Percentiles rank a stretch among this genome's conserved stretches.
Evolutionary conservation across 2,329 filamentous ascomycete species (phyloP).

Genomic region (Fusarium transvaalense): DNA sequence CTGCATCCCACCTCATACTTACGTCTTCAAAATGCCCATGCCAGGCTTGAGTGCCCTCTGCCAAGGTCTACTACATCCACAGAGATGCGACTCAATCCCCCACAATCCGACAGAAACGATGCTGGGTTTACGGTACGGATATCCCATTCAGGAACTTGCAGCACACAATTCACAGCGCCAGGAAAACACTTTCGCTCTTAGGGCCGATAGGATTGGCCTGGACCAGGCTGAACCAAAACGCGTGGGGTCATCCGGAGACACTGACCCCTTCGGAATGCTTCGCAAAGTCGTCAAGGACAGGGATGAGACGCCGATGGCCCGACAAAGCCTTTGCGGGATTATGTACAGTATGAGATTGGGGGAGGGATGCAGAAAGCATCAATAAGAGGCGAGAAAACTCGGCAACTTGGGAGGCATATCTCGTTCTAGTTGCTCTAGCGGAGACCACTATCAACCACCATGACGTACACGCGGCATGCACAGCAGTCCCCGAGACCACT

Average conservation of each 20-base stretch:
- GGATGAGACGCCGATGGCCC: constrained; percentile 35
- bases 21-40: constrained; percentile 11
- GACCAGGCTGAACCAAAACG: constrained; percentile 15
- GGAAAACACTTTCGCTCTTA: constrained; percentile 20
- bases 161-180: constrained; percentile 25
- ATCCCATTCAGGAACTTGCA: constrained; percentile 31
- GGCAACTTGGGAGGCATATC: constrained; percentile 35
- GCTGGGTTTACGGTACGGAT: constrained; percentile 39
- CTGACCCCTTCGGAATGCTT: constrained; percentile 27
- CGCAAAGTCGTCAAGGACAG: constrained; percentile 21
- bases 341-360: constrained; percentile 15
- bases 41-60: constrained; percentile 23
- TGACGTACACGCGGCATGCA: constrained; percentile 47
- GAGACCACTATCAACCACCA: constrained; percentile 40
- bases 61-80: constrained; percentile 17
- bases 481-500: constrained; percentile 43
- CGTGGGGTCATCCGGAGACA: constrained; percentile 37
- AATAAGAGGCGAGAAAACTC: constrained; percentile 38
- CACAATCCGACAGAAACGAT: constrained; percentile 33
- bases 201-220: constrained; percentile 29
- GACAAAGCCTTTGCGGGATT: constrained; percentile 16
- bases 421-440: constrained; percentile 35
- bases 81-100: constrained; percentile 20
- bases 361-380: constrained; percentile 35
- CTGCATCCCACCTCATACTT: constrained; percentile 8